Conservation (phyloP, 164 flowering plant genomes). For the Santalum album region DNA sequence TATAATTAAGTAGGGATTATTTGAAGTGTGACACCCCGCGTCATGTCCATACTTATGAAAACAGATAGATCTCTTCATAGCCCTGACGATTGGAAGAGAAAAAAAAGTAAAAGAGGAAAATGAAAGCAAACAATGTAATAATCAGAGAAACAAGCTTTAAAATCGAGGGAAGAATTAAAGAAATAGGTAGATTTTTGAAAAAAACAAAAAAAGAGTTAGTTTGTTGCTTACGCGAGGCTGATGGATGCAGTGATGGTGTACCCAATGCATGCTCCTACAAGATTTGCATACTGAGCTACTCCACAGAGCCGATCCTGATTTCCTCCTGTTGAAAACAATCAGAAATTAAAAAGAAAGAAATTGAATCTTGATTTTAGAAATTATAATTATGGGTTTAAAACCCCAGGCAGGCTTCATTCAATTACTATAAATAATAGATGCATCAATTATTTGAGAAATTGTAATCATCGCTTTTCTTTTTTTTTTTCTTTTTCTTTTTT, state of each 20-base stretch:
- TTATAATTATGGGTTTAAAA: no score
- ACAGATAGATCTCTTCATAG: conserved; percentile 41
- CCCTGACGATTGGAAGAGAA: conserved; percentile 21
- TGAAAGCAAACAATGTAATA: neutral
- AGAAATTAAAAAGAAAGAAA: neutral
- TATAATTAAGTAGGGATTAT: conserved; percentile 31
- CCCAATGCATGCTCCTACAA: conserved; percentile 27
- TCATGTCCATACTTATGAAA: conserved; percentile 38
- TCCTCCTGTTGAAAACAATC: conserved; percentile 12
- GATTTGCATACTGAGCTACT: conserved; percentile 21
- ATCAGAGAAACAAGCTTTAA: neutral
- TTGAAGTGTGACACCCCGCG: conserved; percentile 25
- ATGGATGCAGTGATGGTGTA: conserved; percentile 29
- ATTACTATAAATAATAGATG: no score
- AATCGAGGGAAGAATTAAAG: neutral
- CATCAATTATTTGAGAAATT: no score
- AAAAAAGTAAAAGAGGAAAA: neutral
- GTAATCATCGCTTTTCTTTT: no score
- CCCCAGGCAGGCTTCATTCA: no score
- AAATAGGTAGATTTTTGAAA: neutral
- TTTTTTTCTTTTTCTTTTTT: no score
- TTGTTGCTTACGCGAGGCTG: conserved; percentile 28
- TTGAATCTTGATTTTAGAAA: neutral
- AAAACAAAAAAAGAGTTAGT: neutral
- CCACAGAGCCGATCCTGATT: conserved; percentile 19